These are phyloP conservation scores for Sclerotinia trifoliorum DNA, from an alignment of 2,329 filamentous ascomycete species.

Conservation along the genomic window DNA sequence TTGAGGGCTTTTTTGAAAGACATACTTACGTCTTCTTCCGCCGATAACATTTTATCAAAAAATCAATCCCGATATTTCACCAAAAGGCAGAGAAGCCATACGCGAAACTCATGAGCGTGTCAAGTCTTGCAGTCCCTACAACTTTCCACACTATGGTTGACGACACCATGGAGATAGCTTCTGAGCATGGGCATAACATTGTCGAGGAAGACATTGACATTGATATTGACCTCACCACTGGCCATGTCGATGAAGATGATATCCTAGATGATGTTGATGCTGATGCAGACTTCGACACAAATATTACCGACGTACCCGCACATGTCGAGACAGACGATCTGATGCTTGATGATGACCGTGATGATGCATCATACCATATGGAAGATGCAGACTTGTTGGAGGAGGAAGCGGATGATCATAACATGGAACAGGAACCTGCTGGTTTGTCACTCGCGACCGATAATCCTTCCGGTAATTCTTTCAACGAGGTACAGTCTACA, in stretches of 20 bases:
- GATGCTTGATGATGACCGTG: slow-evolving; percentile 44
- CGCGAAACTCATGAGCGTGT: slow-evolving; percentile 15
- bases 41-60: not conserved
- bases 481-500: slow-evolving; percentile 17
- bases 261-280: slow-evolving; percentile 53
- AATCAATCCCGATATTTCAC: not conserved
- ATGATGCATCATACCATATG: slow-evolving; percentile 44
- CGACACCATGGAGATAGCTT: slow-evolving; percentile 55
- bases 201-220: slow-evolving; percentile 56
- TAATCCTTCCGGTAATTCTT: slow-evolving; percentile 4
- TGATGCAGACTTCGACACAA: slow-evolving; percentile 38
- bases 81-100: not conserved
- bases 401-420: slow-evolving; percentile 32
- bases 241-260: slow-evolving; percentile 51
- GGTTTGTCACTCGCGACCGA: slow-evolving; percentile 26
- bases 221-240: slow-evolving; percentile 53
- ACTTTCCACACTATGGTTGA: slow-evolving; percentile 39
- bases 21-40: not conserved
- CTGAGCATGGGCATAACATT: slow-evolving; percentile 43
- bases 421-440: slow-evolving; percentile 29
- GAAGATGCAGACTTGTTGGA: slow-evolving; percentile 36
- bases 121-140: slow-evolving; percentile 15
- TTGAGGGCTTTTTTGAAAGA: not conserved
- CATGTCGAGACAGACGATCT: slow-evolving; percentile 46
- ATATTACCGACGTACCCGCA: slow-evolving; percentile 16